Conservation (phyloP, 2,329 filamentous ascomycete genomes). For the Exophiala phaeomuriformis region DNA sequence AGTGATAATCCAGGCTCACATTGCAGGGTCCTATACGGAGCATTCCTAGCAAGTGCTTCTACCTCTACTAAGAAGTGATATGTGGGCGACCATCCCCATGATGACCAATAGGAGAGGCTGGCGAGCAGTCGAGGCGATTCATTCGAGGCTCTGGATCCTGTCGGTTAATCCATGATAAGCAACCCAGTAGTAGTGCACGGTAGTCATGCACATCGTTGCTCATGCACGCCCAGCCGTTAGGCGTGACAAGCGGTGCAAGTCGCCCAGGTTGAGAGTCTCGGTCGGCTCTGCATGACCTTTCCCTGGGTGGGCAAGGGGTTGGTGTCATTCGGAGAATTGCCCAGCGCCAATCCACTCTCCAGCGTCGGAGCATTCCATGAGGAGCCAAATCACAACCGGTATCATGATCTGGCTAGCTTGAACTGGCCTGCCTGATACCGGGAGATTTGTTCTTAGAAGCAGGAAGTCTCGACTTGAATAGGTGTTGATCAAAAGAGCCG, state of each 20-base stretch:
- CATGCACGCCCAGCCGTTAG: constrained; percentile 4
- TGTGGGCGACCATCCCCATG: not conserved
- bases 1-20: not conserved
- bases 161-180: constrained; percentile 5
- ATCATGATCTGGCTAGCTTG: not conserved
- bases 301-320: constrained; percentile 2
- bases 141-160: not conserved
- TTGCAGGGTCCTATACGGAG: no score
- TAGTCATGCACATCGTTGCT: not conserved
- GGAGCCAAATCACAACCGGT: not conserved
- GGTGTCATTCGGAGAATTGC: constrained; percentile 20
- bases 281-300: constrained; percentile 12
- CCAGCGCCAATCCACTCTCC: constrained; percentile 7
- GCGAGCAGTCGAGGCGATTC: not conserved
- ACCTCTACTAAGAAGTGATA: not conserved
- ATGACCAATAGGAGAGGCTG: not conserved
- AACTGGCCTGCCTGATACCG: not conserved
- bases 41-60: no score
- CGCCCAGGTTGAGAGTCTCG: constrained; percentile 4
- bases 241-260: constrained; percentile 1
- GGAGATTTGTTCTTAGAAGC: not conserved
- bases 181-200: not conserved
- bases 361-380: not conserved
- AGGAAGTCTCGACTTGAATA: constrained; percentile 3
- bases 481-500: constrained; percentile 7